Evolutionary conservation across 129 eudicot genomes (phyloP), one percentile per base, ranked within the genome.

Genomic region (Apium graveolens): DNA sequence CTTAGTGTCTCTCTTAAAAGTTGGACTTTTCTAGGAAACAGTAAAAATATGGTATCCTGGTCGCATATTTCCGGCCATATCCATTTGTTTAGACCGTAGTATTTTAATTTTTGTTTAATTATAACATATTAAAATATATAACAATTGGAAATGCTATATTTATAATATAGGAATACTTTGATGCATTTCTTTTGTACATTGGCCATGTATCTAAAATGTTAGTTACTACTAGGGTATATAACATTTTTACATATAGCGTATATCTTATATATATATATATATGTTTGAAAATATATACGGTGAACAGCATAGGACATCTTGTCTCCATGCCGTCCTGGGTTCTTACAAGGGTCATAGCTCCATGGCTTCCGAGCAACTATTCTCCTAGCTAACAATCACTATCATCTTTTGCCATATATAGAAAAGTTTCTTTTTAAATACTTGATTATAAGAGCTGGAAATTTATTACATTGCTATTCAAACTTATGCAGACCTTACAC

Each of bases 401-500:
- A 24, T 55, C 11, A 55, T 55, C 32, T 57, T 57, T 9, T 31
- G 37, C 71, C 71, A 31, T 27, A 65, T 65, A 31, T 65, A 27
- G 16, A 65, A 11, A 12, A 65, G 39, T 65, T 8, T 65, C 71
- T 65, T 63, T 27, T 39, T 27, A 27, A 32, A 29, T 65, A 14
- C 39, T 6, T 63, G 5, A 32, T 65, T 20, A 32, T 12, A 29
- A 65, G 65, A 75, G 60, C 49, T 44, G 78, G 82, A 38, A 35
- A 53, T 62, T 71, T 44, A 66, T 41, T 16, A 51, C 66, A 35
- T 39, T 69, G 46, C 21, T 76, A n/a, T 79, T 63, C 26, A 11
- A 77, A 29, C 24, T 43, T 80, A 51, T 90, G 79, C 95, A 96
- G 99, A 83, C 97, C 97, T 77, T 80, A 73, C 87, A 86, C 94